Evolutionary conservation across 345 rosid genomes (phyloP).

Genomic region (Eucalyptus erythrocorys): DNA sequence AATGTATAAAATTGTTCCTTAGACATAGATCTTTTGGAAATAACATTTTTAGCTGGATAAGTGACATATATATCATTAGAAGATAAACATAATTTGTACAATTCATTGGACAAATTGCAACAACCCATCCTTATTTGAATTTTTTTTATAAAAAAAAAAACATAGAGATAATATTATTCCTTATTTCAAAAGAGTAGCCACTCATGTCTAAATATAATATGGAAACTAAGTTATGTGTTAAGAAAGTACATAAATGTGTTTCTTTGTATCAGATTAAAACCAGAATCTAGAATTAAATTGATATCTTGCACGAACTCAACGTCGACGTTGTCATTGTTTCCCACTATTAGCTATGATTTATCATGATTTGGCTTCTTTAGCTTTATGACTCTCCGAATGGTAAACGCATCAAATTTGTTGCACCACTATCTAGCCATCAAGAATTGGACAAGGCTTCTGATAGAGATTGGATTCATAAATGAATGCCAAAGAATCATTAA

Average conservation of each 20-base stretch:
- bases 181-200: neutral
- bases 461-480: too few species aligned
- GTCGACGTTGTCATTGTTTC: too few species aligned
- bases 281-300: neutral
- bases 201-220: neutral
- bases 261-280: neutral
- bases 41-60: neutral
- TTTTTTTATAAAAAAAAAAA: neutral
- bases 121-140: neutral
- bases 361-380: too few species aligned
- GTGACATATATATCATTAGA: neutral
- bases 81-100: neutral
- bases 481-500: too few species aligned
- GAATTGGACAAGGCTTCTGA: too few species aligned
- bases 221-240: neutral
- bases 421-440: too few species aligned
- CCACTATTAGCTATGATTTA: too few species aligned
- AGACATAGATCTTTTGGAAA: neutral
- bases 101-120: neutral
- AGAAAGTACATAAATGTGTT: neutral
- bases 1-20: neutral
- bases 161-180: neutral
- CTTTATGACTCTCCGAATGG: too few species aligned
- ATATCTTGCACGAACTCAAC: too few species aligned
- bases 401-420: too few species aligned